Base-by-base conservation (phyloP, 345 rosid genomes). In the Sonneratia alba region DNA sequence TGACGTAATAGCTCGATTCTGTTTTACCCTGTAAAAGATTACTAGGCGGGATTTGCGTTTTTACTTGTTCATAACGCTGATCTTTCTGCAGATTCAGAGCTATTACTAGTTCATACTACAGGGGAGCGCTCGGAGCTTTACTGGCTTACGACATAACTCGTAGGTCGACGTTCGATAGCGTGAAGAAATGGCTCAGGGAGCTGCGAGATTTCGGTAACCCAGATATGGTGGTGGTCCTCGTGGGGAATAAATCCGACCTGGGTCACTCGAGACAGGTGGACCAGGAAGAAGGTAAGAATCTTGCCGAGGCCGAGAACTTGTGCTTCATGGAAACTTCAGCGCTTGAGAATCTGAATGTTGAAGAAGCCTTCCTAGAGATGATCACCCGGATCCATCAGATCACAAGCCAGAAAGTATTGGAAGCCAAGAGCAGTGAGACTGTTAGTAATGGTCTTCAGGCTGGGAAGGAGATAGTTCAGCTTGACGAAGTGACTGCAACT, bases 281-380 rank as follows among this genome's bases (percentile, higher is more conserved):
- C 0, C 88, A 79, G 65, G 91, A 83, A 59, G 96, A 88, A 36
- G 98, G 91, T 3, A 81, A 81, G 68, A 66, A 16, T 51, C 49
- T 87, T 3, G 98, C 97, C 11, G 91, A 87, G 74, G 24, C 68
- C 7, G 92, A 93, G 70, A 80, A 85, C 37, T 73, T 91, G 2
- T 90, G 83, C 77, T 92, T 92, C 81, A 81, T 86, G 76, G 94
- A 92, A 70, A 92, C 96, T 3, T 93, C 97, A 5, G 98, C 97
- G 4, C 59, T 87, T 75, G 85, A 89, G 64, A 91, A 89, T 67
- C 57, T 85, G 69, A 91, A 91, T 53, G 96, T 92, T 0, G 91
- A 90, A 47, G 91, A 84, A 70, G 92, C 97, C 7, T 90, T 92
- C 73, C 16, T 85, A 36, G 82, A 78, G 69, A 86, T 92, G 92